Evolutionary conservation across 225 moss, liverwort and hornwort species (phyloP), one percentile per base, ranked within the genome.

Genomic region (Polytrichum formosum): DNA sequence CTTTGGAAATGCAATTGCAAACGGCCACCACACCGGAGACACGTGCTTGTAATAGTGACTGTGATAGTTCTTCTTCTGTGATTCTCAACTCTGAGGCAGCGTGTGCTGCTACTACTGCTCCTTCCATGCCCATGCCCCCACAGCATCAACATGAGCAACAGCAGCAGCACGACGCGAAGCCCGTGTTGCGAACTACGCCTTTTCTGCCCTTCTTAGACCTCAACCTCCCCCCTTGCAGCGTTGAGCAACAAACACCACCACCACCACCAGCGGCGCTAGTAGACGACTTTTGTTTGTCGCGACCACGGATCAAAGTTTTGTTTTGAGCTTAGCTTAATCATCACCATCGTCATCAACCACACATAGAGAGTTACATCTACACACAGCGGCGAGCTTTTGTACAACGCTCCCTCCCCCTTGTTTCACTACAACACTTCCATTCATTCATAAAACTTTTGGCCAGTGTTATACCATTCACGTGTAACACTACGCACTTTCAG

Each of bases 11-110:
- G 84, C 70, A 72, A 64, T 73, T 66, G 62, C 79, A 71, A 22
- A 72, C 75, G 18, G 67, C 70, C 13, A 55, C 73, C 17, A 46
- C 46, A 13, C 80, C 79, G 18, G 80, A 80, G 70, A 85, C 89
- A 53, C 87, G 93, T 27, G 91, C 91, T 2, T 87, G 88, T 70
- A 84, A 85, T 58, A 92, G 92, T 29, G 95, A 95, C n/a, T 95
- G 95, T 67, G 95, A 95, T 74, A 93, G 93, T 1, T 95, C 95
- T 0, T 95, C 93, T 5, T 95, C 93, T 1, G 91, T 93, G 69
- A 86, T 95, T 71, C 86, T 95, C 80, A 93, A 95, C 70, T 87
- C 90, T 63, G 96, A 96, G 84, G 77, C 85, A 73, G 83, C 81
- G 7, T 89, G 82, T 68, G 82, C 74, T 53, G 73, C 80, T 20